Evolutionary conservation across 176 grass and related monocot species (phyloP), one percentile per base, ranked within the genome.

Genomic region (Calamus simplicifolius): DNA sequence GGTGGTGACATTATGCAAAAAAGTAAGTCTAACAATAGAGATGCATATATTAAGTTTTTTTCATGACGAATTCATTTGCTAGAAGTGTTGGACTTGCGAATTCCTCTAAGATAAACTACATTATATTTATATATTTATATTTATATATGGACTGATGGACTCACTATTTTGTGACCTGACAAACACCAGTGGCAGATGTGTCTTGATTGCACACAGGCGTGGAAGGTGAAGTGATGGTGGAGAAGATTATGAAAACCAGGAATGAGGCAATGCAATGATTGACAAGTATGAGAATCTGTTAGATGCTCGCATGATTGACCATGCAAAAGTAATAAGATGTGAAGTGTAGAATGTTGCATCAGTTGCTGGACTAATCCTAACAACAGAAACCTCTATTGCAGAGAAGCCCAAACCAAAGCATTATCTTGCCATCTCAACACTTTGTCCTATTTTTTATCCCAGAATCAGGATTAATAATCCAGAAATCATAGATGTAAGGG

Each of bases 1-100:
- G 90, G 90, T 61, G 90, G 85, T 23, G 90, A 95, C 73, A 95
- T 95, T 21, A 77, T 95, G 51, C 90, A 89, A 35, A 95, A 95
- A 79, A 23, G 89, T 95, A 89, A 29, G 51, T 17, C 26, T 19
- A 26, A 23, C 21, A 23, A 23, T 23, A 23, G 21, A 23, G 21
- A 23, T 23, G 21, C 1, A 23, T 23, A 23, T 23, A 23, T 23
- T 23, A 23, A 23, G 1, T 23, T 23, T 23, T n/a, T 23, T 23
- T 23, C 21, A 0, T 23, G 21, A 23, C 1, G 21, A 23, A 23
- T 23, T 23, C 21, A 23, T 23, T 23, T 23, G 1, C 21, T 23
- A 23, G 21, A 23, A 23, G 21, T 23, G 21, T 1, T 23, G 21
- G 21, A 23, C 0, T 23, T 23, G 21, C 1, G 21, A 23, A 23